Evolutionary conservation across 805 yeast genomes (phyloP).

Genomic region (Saccharomycopsis oosterbeekiorum): DNA sequence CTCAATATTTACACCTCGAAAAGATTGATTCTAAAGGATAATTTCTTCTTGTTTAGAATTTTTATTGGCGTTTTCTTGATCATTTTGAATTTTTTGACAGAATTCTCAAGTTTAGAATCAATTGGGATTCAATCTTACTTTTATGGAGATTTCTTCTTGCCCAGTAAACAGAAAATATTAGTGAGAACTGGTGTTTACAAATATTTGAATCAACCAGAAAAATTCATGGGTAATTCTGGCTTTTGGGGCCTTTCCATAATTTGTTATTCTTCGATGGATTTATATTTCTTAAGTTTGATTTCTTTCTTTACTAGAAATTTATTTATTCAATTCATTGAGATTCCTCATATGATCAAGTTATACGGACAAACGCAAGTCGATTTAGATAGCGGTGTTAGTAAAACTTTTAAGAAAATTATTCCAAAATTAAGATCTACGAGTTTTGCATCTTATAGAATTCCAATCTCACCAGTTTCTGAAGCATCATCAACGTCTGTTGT

Average conservation of each 20-base stretch:
- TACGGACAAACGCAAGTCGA: conserved; percentile 55
- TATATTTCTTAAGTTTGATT: conserved; percentile 42
- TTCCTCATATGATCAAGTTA: conserved; percentile 64
- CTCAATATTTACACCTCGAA: conserved; percentile 17
- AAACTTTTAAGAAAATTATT: conserved; percentile 16
- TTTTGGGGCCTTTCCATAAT: conserved; percentile 64
- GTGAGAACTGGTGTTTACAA: conserved; percentile 76
- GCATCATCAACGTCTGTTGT: conserved; percentile 19
- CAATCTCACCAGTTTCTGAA: neutral
- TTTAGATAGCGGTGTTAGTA: conserved; percentile 18
- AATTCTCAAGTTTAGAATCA: conserved; percentile 54
- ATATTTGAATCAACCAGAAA: conserved; percentile 75
- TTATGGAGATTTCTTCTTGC: conserved; percentile 74
- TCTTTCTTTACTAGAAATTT: conserved; percentile 61
- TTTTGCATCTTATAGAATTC: neutral
- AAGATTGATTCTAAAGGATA: conserved; percentile 16
- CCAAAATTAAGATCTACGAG: conserved; percentile 5
- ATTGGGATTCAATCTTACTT: conserved; percentile 87
- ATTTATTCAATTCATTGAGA: conserved; percentile 66
- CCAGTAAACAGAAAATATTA: conserved; percentile 40
- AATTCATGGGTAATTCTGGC: conserved; percentile 67
- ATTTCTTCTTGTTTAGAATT: conserved; percentile 41
- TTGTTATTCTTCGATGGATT: conserved; percentile 40
- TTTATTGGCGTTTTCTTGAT: conserved; percentile 50
- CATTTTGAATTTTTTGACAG: conserved; percentile 58